Evolutionary conservation across 495 filamentous ascomycete genomes (phyloP), one percentile per base, ranked within the genome.

Genomic region (Pyrenopolyporus hunteri): DNA sequence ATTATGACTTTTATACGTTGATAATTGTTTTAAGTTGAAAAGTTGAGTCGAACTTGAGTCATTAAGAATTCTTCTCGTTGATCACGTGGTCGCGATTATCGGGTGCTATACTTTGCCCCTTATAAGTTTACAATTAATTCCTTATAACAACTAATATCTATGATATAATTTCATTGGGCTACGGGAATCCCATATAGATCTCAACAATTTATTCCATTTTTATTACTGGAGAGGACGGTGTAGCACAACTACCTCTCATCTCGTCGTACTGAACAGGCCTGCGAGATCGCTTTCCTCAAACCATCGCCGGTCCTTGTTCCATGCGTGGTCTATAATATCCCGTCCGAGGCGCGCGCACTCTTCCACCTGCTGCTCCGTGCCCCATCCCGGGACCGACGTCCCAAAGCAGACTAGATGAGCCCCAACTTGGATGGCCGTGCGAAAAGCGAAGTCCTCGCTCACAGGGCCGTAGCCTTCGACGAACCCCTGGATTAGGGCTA

Each of bases 291-390:
- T 64, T 6, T 63, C 70, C 40, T 77, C 70, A 69, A 86, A 85
- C 78, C 78, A 85, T 1, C 16, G 53, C 14, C 71, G 75, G 50
- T 86, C 78, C 53, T 79, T 78, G 51, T 72, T 62, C 84, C 83
- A 86, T 2, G 74, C 84, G 26, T 75, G 77, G 20, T 80, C 70
- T 45, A 87, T 75, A 4, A 86, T 67, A 14, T 85, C 80, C 59
- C 75, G 79, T 0, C 83, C 85, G 4, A 76, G 63, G 28, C 69
- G 68, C 5, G 84, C 82, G 13, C 84, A 77, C 19, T 75, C 72
- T 47, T 74, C 71, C 6, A 87, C 67, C 55, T 86, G 78, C 42
- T 79, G 67, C 13, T 67, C 57, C 1, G 72, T 77, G 3, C 83
- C 84, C 84, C 82, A 86, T 43, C 80, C 80, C n/a, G 70, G 54